Base-by-base conservation (phyloP, 2,329 filamentous ascomycete genomes). In the Coniosporium tulheliwenetii region DNA sequence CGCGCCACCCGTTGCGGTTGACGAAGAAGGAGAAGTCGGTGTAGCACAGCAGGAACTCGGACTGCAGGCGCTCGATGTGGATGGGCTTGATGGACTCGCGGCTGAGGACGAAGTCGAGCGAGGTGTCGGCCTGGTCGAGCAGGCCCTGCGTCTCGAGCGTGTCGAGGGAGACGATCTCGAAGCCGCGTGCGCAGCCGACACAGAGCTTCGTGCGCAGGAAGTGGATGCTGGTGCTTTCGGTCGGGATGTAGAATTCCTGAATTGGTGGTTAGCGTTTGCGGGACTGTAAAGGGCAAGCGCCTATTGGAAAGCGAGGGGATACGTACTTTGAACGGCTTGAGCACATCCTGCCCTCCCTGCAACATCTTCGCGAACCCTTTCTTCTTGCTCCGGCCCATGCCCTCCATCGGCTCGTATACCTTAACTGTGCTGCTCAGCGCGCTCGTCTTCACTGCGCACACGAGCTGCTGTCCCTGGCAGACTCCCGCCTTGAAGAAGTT, bases 1-100 rank as follows among this genome's bases (percentile, higher is more conserved):
- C 89, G 47, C 91, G 79, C 91, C 91, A 98, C 32, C 91, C 91
- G 59, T 98, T 96, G 53, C 91, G 78, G 63, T 98, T 96, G 57
- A 98, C 91, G 55, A 96, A 98, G 75, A 98, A 98, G 10, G 85
- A 94, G 63, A 95, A 98, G 59, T 98, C 91, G 4, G 85, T 91
- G 65, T 98, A 98, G 62, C 95, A 96, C 47, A 98, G 78, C 50
- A 98, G 63, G 69, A 98, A 98, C 57, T 98, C 91, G 58, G 89
- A 87, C 50, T 93, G 93, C 57, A 96, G 79, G 37, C 91, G 82
- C 62, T 98, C 93, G 50, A 98, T 96, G 55, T 96, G 89, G 48
- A 98, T 93, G 2, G 91, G 89, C 58, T 84, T 86, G 53, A 91
- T 85, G 52, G 85, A 85, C 62, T 96, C 89, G 58, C 91, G 91